Percentiles rank a stretch among this genome's conserved stretches.
Evolutionary conservation across 2,329 filamentous ascomycete species (phyloP).

Genomic region (Claviceps sp.): DNA sequence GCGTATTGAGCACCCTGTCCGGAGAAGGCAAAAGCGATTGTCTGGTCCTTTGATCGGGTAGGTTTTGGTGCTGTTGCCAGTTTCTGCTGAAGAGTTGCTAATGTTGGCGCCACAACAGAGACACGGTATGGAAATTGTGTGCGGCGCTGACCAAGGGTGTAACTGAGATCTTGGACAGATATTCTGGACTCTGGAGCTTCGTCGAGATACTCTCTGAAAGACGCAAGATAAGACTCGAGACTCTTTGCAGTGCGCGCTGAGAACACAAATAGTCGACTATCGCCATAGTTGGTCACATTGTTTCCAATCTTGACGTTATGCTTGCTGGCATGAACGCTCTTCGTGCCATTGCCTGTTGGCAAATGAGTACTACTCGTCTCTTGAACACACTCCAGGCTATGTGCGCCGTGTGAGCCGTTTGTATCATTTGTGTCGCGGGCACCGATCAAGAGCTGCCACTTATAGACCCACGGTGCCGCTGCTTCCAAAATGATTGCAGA

Average conservation of each 20-base stretch:
- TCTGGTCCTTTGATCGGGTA: not conserved
- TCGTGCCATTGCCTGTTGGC: not conserved
- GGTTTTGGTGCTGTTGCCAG: conserved; percentile 4
- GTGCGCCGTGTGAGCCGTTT: not conserved
- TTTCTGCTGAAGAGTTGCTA: conserved; percentile 3
- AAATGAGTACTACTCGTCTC: not conserved
- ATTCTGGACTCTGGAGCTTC: not conserved
- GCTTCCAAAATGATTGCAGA: conserved; percentile 10
- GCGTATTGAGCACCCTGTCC: conserved; percentile 21
- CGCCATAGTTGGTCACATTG: not conserved
- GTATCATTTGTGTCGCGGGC: not conserved
- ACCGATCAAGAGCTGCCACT: not conserved
- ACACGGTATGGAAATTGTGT: conserved; percentile 12
- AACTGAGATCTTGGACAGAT: conserved; percentile 11
- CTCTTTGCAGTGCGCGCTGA: conserved; percentile 8
- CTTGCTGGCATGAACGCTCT: not conserved
- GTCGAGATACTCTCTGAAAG: conserved; percentile 12
- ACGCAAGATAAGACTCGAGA: conserved; percentile 10
- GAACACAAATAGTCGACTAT: conserved; percentile 7
- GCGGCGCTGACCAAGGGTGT: conserved; percentile 17
- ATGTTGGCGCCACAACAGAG: conserved; percentile 15
- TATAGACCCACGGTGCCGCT: not conserved
- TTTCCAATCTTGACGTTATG: not conserved
- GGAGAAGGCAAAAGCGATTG: conserved; percentile 16
- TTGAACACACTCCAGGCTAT: not conserved